phyloP scores from a whole-genome alignment of 2,329 filamentous ascomycete genomes.

The Cytospora paraplurivora region DNA sequence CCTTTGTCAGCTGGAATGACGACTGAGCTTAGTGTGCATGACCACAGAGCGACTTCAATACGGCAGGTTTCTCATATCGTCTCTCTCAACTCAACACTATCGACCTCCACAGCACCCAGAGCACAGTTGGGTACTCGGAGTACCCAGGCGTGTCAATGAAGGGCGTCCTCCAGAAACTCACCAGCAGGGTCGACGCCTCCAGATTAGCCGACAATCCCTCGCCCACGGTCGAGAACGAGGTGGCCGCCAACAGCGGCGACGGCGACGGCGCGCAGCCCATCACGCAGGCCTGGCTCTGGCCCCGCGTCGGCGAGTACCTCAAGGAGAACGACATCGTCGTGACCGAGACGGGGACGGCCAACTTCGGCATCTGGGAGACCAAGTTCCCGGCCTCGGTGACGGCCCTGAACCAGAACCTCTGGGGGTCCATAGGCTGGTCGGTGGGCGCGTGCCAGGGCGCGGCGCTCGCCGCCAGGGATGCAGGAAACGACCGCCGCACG shows the following conservation, averaged over 20 bases:
- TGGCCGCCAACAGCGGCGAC: slow-evolving; percentile 45
- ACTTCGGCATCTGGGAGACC: slow-evolving; percentile 87
- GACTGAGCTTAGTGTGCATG: slow-evolving; percentile 8
- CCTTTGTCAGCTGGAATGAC: background rate
- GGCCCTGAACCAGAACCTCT: slow-evolving; percentile 75
- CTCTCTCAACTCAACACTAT: slow-evolving; percentile 77
- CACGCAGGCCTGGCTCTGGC: slow-evolving; percentile 77
- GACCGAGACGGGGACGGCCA: slow-evolving; percentile 85
- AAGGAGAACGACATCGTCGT: slow-evolving; percentile 74
- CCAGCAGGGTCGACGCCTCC: slow-evolving; percentile 58
- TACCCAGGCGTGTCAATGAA: slow-evolving; percentile 79
- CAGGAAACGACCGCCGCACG: slow-evolving; percentile 60
- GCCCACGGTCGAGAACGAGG: slow-evolving; percentile 56
- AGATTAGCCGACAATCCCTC: slow-evolving; percentile 59
- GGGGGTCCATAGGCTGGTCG: slow-evolving; percentile 68
- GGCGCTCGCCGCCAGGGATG: slow-evolving; percentile 73
- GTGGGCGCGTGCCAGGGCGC: slow-evolving; percentile 64
- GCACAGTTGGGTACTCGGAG: slow-evolving; percentile 74
- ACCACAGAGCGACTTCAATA: slow-evolving; percentile 74
- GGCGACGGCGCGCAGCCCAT: slow-evolving; percentile 50
- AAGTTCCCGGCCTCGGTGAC: slow-evolving; percentile 77
- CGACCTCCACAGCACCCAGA: slow-evolving; percentile 75
- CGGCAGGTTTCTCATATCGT: slow-evolving; percentile 78
- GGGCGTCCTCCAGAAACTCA: slow-evolving; percentile 73
- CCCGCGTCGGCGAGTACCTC: slow-evolving; percentile 72